Percentiles rank a stretch among this genome's conserved stretches.
Conservation (phyloP, 768 basidiomycete genomes). For the Tricholoma sp. region DNA sequence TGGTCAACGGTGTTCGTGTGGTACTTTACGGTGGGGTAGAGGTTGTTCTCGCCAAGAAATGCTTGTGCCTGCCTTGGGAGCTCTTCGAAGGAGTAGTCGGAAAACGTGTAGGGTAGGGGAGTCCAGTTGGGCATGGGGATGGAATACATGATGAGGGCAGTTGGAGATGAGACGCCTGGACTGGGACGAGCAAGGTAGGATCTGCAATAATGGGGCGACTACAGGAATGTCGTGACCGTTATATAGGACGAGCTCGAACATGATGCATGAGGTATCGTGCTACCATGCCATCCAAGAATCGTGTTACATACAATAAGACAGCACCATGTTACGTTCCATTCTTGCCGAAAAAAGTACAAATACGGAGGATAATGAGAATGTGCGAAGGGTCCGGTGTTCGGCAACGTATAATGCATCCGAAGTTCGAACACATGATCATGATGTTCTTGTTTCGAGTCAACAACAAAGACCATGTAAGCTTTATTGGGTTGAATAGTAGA, state of each 20-base stretch:
- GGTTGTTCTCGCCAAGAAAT: background rate
- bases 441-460: too few species aligned
- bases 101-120: background rate
- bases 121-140: background rate
- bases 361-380: background rate
- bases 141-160: background rate
- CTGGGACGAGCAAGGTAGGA: background rate
- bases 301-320: background rate
- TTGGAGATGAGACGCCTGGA: background rate
- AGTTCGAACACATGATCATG: too few species aligned
- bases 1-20: background rate
- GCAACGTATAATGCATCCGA: background rate
- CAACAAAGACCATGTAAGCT: too few species aligned
- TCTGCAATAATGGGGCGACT: background rate
- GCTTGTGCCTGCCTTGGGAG: slow-evolving; percentile 4
- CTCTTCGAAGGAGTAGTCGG: background rate
- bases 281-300: background rate
- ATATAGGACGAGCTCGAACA: background rate
- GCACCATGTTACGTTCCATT: background rate
- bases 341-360: background rate
- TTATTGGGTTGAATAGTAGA: too few species aligned
- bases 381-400: background rate
- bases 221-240: background rate
- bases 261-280: background rate
- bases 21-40: background rate